Conservation (phyloP, 2,329 filamentous ascomycete genomes). For the Neodidymelliopsis sp. region DNA sequence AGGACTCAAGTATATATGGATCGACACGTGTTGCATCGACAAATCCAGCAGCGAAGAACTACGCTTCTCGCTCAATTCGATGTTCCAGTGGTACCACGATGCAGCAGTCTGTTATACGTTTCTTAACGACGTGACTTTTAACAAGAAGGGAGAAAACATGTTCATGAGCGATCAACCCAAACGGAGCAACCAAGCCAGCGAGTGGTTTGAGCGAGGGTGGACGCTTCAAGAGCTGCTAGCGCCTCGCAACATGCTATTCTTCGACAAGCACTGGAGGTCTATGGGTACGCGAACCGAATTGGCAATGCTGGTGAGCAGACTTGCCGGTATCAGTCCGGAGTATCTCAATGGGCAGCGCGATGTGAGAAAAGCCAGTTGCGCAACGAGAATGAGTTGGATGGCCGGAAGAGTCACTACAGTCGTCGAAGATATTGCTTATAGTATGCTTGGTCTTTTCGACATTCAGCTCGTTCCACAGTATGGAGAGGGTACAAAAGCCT, state of each 20-base stretch:
- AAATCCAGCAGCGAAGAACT: background rate
- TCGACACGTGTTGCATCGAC: slow-evolving; percentile 4
- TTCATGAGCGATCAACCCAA: background rate
- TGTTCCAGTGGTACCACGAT: slow-evolving; percentile 16
- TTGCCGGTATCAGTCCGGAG: slow-evolving; percentile 9
- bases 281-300: slow-evolving; percentile 15
- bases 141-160: background rate
- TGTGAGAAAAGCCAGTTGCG: slow-evolving; percentile 5
- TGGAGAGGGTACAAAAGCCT: slow-evolving; percentile 24
- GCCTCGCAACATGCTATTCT: slow-evolving; percentile 17
- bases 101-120: slow-evolving; percentile 16
- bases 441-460: slow-evolving; percentile 28
- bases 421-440: slow-evolving; percentile 27
- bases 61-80: background rate
- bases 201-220: slow-evolving; percentile 21
- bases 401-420: slow-evolving; percentile 21
- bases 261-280: slow-evolving; percentile 12
- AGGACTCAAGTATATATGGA: slow-evolving; percentile 7
- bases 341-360: slow-evolving; percentile 1
- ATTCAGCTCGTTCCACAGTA: slow-evolving; percentile 17
- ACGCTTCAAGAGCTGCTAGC: slow-evolving; percentile 22
- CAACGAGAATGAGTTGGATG: slow-evolving; percentile 24
- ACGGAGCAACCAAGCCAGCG: background rate
- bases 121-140: slow-evolving; percentile 2
- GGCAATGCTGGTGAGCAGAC: background rate